Conservation (phyloP, 2,329 filamentous ascomycete genomes). For the Fusarium staphyleae region DNA sequence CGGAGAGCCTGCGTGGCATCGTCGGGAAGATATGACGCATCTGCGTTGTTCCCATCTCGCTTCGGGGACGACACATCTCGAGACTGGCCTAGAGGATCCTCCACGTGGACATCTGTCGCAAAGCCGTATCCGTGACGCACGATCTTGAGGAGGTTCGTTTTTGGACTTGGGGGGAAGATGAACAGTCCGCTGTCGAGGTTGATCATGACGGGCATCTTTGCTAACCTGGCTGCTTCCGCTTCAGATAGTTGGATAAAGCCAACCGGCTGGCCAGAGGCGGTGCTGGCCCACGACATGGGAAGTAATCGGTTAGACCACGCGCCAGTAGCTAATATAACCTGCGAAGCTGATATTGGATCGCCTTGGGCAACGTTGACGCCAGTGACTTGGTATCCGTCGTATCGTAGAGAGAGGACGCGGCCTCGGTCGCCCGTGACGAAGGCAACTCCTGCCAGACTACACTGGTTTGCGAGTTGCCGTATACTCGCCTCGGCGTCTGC, state of each 20-base stretch:
- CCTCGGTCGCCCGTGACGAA: slow-evolving; percentile 45
- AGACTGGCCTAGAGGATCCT: slow-evolving; percentile 9
- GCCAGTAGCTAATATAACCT: slow-evolving; percentile 71
- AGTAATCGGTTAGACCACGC: slow-evolving; percentile 67
- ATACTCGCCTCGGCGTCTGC: slow-evolving; percentile 44
- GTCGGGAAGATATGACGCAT: slow-evolving; percentile 52
- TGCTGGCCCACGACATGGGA: slow-evolving; percentile 66
- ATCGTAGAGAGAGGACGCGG: slow-evolving; percentile 36
- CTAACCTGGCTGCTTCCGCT: slow-evolving; percentile 62
- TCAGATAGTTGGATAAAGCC: slow-evolving; percentile 68
- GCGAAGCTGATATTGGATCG: slow-evolving; percentile 58
- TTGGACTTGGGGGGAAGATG: slow-evolving; percentile 59
- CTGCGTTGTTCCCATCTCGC: slow-evolving; percentile 47
- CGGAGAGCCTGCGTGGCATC: slow-evolving; percentile 63
- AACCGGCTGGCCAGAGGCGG: slow-evolving; percentile 70
- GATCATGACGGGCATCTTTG: slow-evolving; percentile 64
- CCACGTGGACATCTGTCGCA: slow-evolving; percentile 41
- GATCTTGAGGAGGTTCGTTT: slow-evolving; percentile 62
- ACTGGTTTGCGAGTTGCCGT: slow-evolving; percentile 36
- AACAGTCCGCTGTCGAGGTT: slow-evolving; percentile 63
- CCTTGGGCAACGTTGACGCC: slow-evolving; percentile 45
- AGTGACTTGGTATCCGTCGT: slow-evolving; percentile 24
- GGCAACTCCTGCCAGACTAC: slow-evolving; percentile 41
- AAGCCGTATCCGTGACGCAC: slow-evolving; percentile 68
- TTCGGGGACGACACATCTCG: slow-evolving; percentile 46